phyloP scores from a whole-genome alignment of 225 moss, liverwort and hornwort genomes.

The Takakia lepidozioides region DNA sequence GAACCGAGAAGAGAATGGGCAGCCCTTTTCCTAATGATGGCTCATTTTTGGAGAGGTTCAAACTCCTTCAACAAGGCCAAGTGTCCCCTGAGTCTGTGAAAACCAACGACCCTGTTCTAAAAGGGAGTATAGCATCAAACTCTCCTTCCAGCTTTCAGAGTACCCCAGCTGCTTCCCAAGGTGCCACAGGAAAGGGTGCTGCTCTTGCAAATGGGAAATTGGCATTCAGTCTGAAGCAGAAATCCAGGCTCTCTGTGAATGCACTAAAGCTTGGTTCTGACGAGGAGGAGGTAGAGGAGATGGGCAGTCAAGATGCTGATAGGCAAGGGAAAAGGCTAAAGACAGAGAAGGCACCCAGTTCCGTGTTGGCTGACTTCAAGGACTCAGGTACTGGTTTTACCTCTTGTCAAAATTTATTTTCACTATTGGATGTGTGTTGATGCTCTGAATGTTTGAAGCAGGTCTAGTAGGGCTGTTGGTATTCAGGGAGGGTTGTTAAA shows the following conservation, averaged over 20 bases:
- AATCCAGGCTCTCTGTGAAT: conserved; percentile 74
- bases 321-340: conserved; percentile 62
- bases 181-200: conserved; percentile 12
- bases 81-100: conserved; percentile 18
- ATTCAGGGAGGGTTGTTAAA: no score
- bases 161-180: conserved; percentile 7
- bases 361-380: conserved; percentile 31
- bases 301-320: conserved; percentile 36
- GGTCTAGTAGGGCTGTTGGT: no score
- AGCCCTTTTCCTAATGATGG: conserved; percentile 84
- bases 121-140: conserved; percentile 26
- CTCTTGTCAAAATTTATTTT: no score
- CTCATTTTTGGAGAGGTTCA: conserved; percentile 85
- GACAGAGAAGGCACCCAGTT: conserved; percentile 40
- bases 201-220: conserved; percentile 70
- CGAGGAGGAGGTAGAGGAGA: conserved; percentile 74
- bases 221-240: conserved; percentile 93
- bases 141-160: conserved; percentile 25
- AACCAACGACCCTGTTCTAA: conserved; percentile 26
- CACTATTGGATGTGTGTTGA: no score
- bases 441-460: no score
- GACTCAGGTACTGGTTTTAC: conserved; percentile 20
- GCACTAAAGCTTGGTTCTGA: conserved; percentile 82
- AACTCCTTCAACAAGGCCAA: conserved; percentile 61
- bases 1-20: conserved; percentile 19